Conservation (phyloP, 768 basidiomycete species). For the Mycena chlorophos region DNA sequence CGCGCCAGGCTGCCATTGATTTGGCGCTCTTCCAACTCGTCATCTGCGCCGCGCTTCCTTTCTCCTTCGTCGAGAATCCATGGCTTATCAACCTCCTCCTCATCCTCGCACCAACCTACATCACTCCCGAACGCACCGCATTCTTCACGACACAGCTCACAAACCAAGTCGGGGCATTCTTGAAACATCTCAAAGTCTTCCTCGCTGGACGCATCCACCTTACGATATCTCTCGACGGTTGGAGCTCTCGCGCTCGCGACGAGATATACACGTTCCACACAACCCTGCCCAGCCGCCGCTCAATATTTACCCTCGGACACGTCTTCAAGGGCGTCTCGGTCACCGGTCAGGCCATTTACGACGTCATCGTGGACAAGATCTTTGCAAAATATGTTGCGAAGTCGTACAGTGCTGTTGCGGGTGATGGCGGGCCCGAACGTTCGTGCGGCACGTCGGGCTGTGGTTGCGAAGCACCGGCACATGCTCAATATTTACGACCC, state of each 20-base stretch:
- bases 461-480: conserved; percentile 21
- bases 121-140: background rate
- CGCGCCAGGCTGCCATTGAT: conserved; percentile 5
- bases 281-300: conserved; percentile 25
- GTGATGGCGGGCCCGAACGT: conserved; percentile 32
- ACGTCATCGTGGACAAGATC: conserved; percentile 8
- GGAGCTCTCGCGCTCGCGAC: conserved; percentile 17
- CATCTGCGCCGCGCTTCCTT: conserved; percentile 12
- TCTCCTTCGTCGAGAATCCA: conserved; percentile 11
- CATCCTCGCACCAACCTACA: background rate
- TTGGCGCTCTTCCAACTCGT: conserved; percentile 9
- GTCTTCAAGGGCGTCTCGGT: conserved; percentile 29
- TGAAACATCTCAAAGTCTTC: background rate
- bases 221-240: conserved; percentile 9
- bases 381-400: conserved; percentile 3
- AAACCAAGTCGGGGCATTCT: background rate
- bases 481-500: conserved; percentile 33
- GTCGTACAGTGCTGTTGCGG: conserved; percentile 24
- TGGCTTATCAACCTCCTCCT: conserved; percentile 10
- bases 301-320: conserved; percentile 27
- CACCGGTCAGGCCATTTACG: conserved; percentile 21
- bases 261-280: conserved; percentile 32
- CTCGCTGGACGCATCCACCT: background rate
- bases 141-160: background rate
- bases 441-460: conserved; percentile 17